These are phyloP conservation scores for Lentinus brumalis DNA, from an alignment of 768 basidiomycete species.

Conservation along the genomic window DNA sequence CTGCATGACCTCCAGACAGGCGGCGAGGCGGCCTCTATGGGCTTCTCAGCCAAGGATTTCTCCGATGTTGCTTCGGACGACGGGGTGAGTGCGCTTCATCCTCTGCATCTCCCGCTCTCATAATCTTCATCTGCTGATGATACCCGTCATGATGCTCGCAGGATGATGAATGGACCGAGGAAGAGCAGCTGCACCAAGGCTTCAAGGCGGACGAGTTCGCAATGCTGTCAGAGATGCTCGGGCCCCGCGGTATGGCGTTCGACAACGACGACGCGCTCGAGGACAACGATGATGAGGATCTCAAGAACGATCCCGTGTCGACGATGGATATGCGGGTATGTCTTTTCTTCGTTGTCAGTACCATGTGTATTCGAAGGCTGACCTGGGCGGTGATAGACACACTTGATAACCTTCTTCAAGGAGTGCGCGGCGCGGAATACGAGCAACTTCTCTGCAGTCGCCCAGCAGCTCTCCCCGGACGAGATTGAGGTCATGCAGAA, in stretches of 20 bases:
- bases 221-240: slow-evolving; percentile 83
- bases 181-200: slow-evolving; percentile 58
- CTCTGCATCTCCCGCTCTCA: background rate
- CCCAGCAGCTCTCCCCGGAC: slow-evolving; percentile 68
- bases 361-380: too few relatives aligned
- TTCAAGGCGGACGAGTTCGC: slow-evolving; percentile 76
- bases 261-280: slow-evolving; percentile 80
- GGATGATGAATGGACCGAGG: slow-evolving; percentile 95
- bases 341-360: slow-evolving; percentile 4
- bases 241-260: slow-evolving; percentile 72
- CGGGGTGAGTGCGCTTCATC: slow-evolving; percentile 47
- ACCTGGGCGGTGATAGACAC: slow-evolving; percentile 45
- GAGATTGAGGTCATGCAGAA: slow-evolving; percentile 68
- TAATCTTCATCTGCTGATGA: background rate
- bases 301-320: slow-evolving; percentile 83
- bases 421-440: slow-evolving; percentile 67
- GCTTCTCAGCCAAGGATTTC: slow-evolving; percentile 40
- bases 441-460: slow-evolving; percentile 60
- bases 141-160: slow-evolving; percentile 31
- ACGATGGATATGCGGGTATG: slow-evolving; percentile 78
- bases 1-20: slow-evolving; percentile 81
- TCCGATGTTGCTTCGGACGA: slow-evolving; percentile 75
- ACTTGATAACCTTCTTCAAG: slow-evolving; percentile 68
- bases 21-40: slow-evolving; percentile 71
- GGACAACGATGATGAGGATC: slow-evolving; percentile 81